phyloP scores from a whole-genome alignment of 2,329 filamentous ascomycete species.

The Fusarium haematococcum region DNA sequence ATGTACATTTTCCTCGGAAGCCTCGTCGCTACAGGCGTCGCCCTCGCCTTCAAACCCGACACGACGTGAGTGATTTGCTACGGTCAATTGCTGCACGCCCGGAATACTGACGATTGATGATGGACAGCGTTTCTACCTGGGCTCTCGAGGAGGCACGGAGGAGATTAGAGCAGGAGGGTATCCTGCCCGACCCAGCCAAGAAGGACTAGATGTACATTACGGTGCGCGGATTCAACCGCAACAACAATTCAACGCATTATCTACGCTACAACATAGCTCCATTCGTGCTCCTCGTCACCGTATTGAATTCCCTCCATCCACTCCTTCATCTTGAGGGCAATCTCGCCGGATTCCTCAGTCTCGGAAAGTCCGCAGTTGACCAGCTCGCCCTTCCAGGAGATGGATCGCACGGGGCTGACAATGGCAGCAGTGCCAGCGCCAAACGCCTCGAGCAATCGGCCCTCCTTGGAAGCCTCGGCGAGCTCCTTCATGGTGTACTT shows the following conservation, averaged over 20 bases:
- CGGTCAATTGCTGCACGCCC: constrained; percentile 9
- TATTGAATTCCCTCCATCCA: constrained; percentile 98
- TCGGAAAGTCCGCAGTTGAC: constrained; percentile 87
- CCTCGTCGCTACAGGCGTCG: constrained; percentile 78
- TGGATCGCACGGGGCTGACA: constrained; percentile 88
- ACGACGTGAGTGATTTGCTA: constrained; percentile 81
- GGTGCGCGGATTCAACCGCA: neutral
- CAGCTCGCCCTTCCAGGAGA: constrained; percentile 86
- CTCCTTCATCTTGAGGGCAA: constrained; percentile 88
- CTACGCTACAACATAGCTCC: constrained; percentile 72
- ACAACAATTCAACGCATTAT: constrained; percentile 16
- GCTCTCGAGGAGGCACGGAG: constrained; percentile 95
- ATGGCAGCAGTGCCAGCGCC: constrained; percentile 94
- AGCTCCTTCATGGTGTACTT: constrained; percentile 94
- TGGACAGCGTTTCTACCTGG: constrained; percentile 94
- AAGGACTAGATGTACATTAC: constrained; percentile 51
- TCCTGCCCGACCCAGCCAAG: constrained; percentile 81
- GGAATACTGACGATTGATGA: constrained; percentile 44
- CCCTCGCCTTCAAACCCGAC: constrained; percentile 97
- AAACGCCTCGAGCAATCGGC: constrained; percentile 91
- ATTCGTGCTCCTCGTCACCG: constrained; percentile 90
- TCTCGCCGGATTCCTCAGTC: constrained; percentile 86
- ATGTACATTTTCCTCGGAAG: constrained; percentile 88
- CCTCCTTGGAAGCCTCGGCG: constrained; percentile 83
- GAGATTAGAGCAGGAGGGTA: constrained; percentile 95